phyloP scores from a whole-genome alignment of 148 eudicot species.

The Heliosperma pusillum region DNA sequence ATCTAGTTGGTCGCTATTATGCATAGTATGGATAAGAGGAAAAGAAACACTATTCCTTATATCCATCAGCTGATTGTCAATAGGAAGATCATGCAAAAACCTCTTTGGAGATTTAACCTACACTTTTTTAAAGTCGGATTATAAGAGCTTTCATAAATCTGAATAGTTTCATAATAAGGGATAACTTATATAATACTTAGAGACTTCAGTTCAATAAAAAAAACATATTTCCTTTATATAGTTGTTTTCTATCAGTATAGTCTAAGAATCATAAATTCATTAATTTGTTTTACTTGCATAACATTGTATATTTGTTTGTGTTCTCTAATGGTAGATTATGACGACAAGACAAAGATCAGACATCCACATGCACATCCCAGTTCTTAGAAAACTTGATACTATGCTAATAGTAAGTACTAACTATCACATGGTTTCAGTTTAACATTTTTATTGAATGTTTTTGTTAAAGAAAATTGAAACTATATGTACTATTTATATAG shows the following conservation, averaged over 20 bases:
- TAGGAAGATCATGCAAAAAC: too few species aligned
- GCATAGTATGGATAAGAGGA: too few species aligned
- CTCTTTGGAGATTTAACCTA: too few species aligned
- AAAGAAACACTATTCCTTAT: too few species aligned
- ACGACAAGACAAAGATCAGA: constrained; percentile 60
- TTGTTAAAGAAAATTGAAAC: not conserved
- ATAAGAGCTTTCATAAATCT: too few species aligned
- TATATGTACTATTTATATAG: constrained; percentile 32
- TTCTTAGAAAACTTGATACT: constrained; percentile 63
- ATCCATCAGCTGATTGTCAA: too few species aligned
- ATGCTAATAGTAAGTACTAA: constrained; percentile 62
- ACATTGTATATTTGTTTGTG: not conserved
- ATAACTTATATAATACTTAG: too few species aligned
- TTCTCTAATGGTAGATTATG: constrained; percentile 46
- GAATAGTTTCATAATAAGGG: too few species aligned
- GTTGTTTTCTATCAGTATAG: not conserved
- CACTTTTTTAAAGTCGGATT: too few species aligned
- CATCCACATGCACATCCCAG: constrained; percentile 65
- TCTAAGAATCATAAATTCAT: not conserved
- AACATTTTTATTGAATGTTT: not conserved
- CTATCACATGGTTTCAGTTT: not conserved
- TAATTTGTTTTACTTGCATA: not conserved
- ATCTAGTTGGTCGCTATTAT: too few species aligned
- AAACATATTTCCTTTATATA: not conserved
- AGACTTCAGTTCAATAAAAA: too few species aligned